These are phyloP conservation scores for Lactarius sanguifluus DNA, from an alignment of 768 basidiomycete genomes.

Conservation along the genomic window DNA sequence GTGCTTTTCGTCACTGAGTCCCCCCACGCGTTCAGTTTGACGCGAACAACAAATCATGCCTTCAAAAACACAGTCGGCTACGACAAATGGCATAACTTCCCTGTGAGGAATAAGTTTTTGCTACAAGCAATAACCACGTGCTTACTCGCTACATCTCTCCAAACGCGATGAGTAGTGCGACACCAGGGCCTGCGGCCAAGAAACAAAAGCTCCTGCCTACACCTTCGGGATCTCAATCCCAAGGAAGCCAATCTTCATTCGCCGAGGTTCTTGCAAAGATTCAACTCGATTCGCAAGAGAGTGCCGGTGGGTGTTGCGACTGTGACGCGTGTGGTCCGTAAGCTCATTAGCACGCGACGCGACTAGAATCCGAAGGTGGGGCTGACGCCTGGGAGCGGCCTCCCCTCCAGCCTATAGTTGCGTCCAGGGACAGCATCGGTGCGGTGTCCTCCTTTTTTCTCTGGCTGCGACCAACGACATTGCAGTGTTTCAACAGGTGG, in stretches of 20 bases:
- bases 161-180: constrained; percentile 13
- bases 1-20: no score
- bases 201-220: constrained; percentile 36
- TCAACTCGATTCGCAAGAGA: constrained; percentile 36
- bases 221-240: constrained; percentile 32
- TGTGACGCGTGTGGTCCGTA: background rate
- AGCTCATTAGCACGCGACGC: background rate
- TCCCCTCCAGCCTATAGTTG: constrained; percentile 50
- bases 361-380: constrained; percentile 70
- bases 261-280: constrained; percentile 42
- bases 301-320: constrained; percentile 15
- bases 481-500: constrained; percentile 94
- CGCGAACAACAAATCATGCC: no score
- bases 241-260: constrained; percentile 37
- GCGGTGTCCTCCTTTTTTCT: constrained; percentile 30
- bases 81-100: no score
- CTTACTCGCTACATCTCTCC: constrained; percentile 1
- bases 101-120: no score
- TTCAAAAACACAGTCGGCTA: no score
- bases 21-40: no score
- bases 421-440: constrained; percentile 69
- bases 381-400: constrained; percentile 75
- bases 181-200: constrained; percentile 36
- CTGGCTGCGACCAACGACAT: background rate
- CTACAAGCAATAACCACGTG: no score